Conservation (phyloP, 2,329 filamentous ascomycete species). For the Bertia moriformis region DNA sequence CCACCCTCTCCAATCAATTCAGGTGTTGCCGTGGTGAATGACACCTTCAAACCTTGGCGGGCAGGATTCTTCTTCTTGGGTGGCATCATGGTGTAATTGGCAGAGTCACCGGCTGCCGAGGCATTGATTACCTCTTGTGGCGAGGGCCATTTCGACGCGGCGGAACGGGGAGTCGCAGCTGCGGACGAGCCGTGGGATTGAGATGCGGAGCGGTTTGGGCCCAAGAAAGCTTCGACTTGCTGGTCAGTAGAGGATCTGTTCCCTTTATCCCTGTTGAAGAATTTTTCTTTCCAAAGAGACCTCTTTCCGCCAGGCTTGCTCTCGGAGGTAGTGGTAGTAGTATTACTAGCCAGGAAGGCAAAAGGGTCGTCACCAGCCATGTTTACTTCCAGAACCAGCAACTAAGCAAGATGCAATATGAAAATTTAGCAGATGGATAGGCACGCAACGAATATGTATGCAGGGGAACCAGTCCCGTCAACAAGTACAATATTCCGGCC, state of each 20-base stretch:
- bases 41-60: constrained; percentile 36
- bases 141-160: background rate
- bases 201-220: background rate
- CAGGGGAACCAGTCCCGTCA: too few species aligned
- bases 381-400: background rate
- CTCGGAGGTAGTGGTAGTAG: too few species aligned
- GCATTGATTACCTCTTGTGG: background rate
- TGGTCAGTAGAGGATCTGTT: background rate
- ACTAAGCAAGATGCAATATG: background rate
- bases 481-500: too few species aligned
- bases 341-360: background rate
- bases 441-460: too few species aligned
- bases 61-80: background rate
- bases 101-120: too few species aligned
- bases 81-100: background rate
- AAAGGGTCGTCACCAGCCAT: background rate
- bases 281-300: background rate
- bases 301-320: background rate
- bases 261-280: background rate
- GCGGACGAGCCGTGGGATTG: background rate
- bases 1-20: constrained; percentile 48
- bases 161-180: background rate
- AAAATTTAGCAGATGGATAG: constrained; percentile 1
- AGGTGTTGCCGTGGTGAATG: constrained; percentile 33
- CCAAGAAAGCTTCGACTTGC: background rate